Evolutionary conservation across 202 grass and related monocot genomes (phyloP), one percentile per base, ranked within the genome.

Genomic region (Brachypodium distachyon): DNA sequence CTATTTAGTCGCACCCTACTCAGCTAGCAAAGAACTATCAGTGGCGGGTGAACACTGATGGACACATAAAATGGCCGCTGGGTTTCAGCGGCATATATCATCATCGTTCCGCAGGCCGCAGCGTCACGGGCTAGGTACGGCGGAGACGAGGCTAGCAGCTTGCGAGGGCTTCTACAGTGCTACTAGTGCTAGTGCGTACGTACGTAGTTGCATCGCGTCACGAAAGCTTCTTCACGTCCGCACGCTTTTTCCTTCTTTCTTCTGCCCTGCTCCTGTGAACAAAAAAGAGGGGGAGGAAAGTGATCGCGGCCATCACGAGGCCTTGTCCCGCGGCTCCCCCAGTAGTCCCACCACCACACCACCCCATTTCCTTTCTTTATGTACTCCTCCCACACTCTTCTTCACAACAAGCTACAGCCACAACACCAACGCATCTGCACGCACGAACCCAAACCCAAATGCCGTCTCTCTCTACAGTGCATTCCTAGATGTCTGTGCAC

Each of bases 291-390:
- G 14, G n/a, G n/a, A 7, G 39, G 19, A 9, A 60, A 76, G 57
- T 13, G 33, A 64, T 16, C 28, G 61, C 61, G 34, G 42, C 59
- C 83, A 53, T 31, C 70, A 70, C 84, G 71, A 77, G 46, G 37
- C 54, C 37, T 41, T 82, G 84, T 23, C 55, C 14, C 34, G n/a
- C 50, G 56, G 46, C 56, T 47, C 22, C 67, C 18, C 22, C 33
- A n/a, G n/a, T n/a, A n/a, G n/a, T n/a, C 33, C 60, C 83, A 80
- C 77, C 62, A 19, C 46, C 18, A 4, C 27, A 8, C 14, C 14
- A 9, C 33, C 34, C 21, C 21, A 12, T 25, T 51, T 22, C 48
- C 17, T 48, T 4, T 19, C 5, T 50, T 50, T 4, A 11, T 4
- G 19, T 37, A 34, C 27, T 3, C 5, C 18, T 21, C 13, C 48